Conservation (phyloP, 495 filamentous ascomycete genomes). For the Penicillium paxilli region DNA sequence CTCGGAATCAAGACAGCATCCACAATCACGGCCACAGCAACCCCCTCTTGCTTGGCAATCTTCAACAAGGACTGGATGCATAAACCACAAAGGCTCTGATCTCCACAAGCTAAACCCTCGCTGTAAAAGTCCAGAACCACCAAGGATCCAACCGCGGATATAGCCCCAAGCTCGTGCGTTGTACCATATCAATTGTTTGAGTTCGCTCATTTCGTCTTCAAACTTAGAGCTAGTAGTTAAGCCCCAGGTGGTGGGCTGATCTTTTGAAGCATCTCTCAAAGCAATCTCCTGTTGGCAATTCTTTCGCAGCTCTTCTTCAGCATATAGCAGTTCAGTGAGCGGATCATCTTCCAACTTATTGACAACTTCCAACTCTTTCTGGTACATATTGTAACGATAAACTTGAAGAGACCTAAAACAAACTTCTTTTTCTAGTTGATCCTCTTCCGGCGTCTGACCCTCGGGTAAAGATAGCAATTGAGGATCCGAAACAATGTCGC, state of each 20-base stretch:
- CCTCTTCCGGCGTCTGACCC: constrained; percentile 10
- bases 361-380: constrained; percentile 11
- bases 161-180: neutral
- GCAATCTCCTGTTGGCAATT: constrained; percentile 10
- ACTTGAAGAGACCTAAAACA: constrained; percentile 10
- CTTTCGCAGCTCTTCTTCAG: constrained; percentile 7
- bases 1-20: constrained; percentile 10
- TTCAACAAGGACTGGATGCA: constrained; percentile 12
- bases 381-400: constrained; percentile 8
- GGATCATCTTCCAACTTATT: neutral
- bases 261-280: neutral
- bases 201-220: constrained; percentile 2
- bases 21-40: constrained; percentile 12
- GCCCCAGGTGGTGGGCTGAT: too few species aligned
- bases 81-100: constrained; percentile 9
- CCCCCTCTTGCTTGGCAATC: constrained; percentile 9
- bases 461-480: constrained; percentile 9
- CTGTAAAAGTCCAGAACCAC: constrained; percentile 1
- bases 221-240: neutral
- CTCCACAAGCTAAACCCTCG: constrained; percentile 10
- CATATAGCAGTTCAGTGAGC: neutral
- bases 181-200: neutral
- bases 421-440: constrained; percentile 5
- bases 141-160: neutral
- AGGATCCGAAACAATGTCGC: constrained; percentile 2